Evolutionary conservation across 306 rosid species (phyloP).

Genomic region (Cyclanthera cordifolia): DNA sequence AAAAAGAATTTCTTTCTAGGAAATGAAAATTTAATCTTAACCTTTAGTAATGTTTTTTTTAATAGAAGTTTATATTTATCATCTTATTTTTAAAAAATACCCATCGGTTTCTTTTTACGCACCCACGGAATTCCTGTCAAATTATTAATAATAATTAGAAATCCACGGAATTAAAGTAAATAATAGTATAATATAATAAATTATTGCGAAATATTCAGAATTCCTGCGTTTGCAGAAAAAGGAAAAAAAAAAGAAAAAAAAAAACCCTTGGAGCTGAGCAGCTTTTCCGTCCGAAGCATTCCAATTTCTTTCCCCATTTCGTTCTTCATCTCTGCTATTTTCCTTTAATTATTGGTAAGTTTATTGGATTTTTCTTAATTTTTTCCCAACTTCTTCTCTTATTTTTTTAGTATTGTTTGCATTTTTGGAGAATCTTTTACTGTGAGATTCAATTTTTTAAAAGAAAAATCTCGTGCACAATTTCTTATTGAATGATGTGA

Average conservation of each 20-base stretch:
- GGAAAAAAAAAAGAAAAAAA: too few species aligned
- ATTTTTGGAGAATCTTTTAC: conserved; percentile 6
- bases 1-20: too few species aligned
- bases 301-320: background rate
- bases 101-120: background rate
- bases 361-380: background rate
- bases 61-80: background rate
- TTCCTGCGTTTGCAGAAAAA: conserved; percentile 14
- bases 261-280: background rate
- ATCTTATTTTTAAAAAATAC: background rate
- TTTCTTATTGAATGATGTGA: background rate
- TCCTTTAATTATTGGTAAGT: conserved; percentile 22
- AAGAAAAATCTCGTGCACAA: background rate
- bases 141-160: background rate
- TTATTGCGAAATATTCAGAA: conserved; percentile 15
- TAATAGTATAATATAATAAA: background rate
- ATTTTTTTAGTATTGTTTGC: background rate
- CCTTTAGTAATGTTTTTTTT: too few species aligned
- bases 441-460: background rate
- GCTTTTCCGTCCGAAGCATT: conserved; percentile 13
- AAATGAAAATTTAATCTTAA: too few species aligned
- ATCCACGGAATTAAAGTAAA: background rate
- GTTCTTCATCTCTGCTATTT: conserved; percentile 15
- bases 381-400: background rate
- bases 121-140: conserved; percentile 2